A percentile compares a stretch with the other conserved stretches of the same genome.
Evolutionary conservation across 2,329 filamentous ascomycete species (phyloP).

Genomic region (Colletotrichum higginsianum): DNA sequence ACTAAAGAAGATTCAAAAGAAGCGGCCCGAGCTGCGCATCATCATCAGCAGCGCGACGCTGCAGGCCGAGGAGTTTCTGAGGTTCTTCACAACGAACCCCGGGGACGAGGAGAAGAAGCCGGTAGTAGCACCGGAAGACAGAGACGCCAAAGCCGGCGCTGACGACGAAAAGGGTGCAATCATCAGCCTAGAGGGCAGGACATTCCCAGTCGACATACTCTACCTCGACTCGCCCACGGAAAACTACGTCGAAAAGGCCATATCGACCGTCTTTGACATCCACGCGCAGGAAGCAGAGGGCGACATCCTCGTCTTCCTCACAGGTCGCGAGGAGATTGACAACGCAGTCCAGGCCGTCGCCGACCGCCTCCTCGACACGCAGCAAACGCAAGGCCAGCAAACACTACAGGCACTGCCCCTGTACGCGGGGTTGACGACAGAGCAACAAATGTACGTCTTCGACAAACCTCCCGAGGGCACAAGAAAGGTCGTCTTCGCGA

Average conservation of each 20-base stretch:
- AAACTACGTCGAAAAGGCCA: slow-evolving; percentile 87
- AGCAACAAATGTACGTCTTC: slow-evolving; percentile 96
- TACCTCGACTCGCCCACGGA: slow-evolving; percentile 85
- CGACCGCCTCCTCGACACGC: slow-evolving; percentile 44
- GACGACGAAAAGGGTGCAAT: slow-evolving; percentile 64
- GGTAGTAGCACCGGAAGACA: background rate
- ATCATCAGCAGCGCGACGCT: slow-evolving; percentile 95
- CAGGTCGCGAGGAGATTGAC: slow-evolving; percentile 94
- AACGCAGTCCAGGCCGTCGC: slow-evolving; percentile 80
- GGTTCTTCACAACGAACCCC: slow-evolving; percentile 74
- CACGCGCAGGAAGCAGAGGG: slow-evolving; percentile 85
- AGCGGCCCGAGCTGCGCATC: slow-evolving; percentile 85
- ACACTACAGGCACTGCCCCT: slow-evolving; percentile 81
- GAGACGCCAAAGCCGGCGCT: slow-evolving; percentile 41
- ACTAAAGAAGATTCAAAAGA: slow-evolving; percentile 89
- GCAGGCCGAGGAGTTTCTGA: slow-evolving; percentile 87
- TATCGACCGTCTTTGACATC: slow-evolving; percentile 89
- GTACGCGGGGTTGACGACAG: slow-evolving; percentile 89
- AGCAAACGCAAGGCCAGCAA: slow-evolving; percentile 64
- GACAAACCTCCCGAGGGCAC: slow-evolving; percentile 85
- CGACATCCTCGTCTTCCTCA: slow-evolving; percentile 92
- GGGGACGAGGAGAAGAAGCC: slow-evolving; percentile 48
- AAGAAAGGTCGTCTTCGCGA: slow-evolving; percentile 92
- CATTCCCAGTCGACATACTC: slow-evolving; percentile 89
- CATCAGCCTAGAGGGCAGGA: slow-evolving; percentile 88